These are phyloP conservation scores for Solanum rostratum DNA, from an alignment of 257 asterid genomes.

Conservation along the genomic window DNA sequence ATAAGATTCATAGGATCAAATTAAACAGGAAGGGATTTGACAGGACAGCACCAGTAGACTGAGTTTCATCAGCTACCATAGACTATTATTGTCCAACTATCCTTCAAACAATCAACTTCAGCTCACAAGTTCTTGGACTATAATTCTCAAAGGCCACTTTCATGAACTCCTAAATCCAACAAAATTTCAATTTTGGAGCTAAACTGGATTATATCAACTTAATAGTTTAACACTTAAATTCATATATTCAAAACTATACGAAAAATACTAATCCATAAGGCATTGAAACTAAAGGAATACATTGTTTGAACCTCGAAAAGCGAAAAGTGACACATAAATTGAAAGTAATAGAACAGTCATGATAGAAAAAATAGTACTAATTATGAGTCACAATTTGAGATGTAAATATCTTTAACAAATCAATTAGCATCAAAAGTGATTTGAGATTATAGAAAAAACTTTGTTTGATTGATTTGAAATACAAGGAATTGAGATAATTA, in stretches of 20 bases:
- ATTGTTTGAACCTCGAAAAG: background rate
- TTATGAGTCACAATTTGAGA: background rate
- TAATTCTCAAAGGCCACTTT: background rate
- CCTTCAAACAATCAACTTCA: background rate
- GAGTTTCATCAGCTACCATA: background rate
- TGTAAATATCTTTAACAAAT: background rate
- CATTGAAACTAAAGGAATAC: background rate
- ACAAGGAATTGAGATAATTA: background rate
- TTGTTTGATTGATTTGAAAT: background rate
- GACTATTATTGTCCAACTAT: background rate
- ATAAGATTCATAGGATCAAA: background rate
- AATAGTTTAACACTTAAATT: background rate
- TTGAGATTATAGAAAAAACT: background rate
- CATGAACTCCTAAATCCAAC: background rate
- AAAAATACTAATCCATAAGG: too few relatives aligned
- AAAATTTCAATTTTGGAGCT: background rate
- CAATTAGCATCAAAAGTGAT: background rate
- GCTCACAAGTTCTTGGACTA: background rate
- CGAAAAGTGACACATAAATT: background rate
- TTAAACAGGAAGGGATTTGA: background rate
- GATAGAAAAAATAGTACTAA: background rate
- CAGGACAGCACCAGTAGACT: background rate
- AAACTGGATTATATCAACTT: background rate
- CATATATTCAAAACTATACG: background rate
- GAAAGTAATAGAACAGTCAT: background rate